phyloP scores from a whole-genome alignment of 2,329 filamentous ascomycete species.

The Talaromyces sp. region DNA sequence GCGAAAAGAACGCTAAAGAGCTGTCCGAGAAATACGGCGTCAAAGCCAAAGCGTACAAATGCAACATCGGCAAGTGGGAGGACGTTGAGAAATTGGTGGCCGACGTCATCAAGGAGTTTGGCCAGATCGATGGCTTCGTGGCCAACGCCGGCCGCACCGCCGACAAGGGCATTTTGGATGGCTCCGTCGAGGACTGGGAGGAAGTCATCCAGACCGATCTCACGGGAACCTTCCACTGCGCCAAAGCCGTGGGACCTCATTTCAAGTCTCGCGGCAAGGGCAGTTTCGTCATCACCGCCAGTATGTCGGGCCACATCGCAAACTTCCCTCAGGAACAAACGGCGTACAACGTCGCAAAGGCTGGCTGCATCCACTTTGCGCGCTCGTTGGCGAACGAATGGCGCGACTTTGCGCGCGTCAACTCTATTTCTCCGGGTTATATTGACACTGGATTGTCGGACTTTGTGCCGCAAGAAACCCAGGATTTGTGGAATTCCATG shows the following conservation, averaged over 20 bases:
- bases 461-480: conserved; percentile 57
- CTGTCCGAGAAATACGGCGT: conserved; percentile 58
- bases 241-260: conserved; percentile 80
- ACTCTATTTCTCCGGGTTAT: conserved; percentile 65
- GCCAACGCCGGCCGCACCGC: conserved; percentile 70
- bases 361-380: conserved; percentile 63
- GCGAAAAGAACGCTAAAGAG: conserved; percentile 63
- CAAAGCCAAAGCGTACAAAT: conserved; percentile 66
- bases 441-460: conserved; percentile 65
- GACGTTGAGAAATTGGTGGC: conserved; percentile 56
- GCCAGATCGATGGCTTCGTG: conserved; percentile 64
- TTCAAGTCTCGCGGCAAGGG: conserved; percentile 64
- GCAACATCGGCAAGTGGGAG: conserved; percentile 56
- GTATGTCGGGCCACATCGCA: conserved; percentile 56
- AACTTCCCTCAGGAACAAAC: conserved; percentile 63
- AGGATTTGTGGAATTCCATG: conserved; percentile 58
- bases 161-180: conserved; percentile 64
- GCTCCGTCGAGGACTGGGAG: conserved; percentile 67
- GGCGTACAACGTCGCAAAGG: conserved; percentile 63
- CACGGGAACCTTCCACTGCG: conserved; percentile 80
- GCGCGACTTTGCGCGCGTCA: conserved; percentile 65
- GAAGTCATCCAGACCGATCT: conserved; percentile 81
- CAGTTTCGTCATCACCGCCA: conserved; percentile 64
- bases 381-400: conserved; percentile 65
- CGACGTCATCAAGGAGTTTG: conserved; percentile 65